Conservation (phyloP, 495 filamentous ascomycete genomes). For the Aspergillus leporis region DNA sequence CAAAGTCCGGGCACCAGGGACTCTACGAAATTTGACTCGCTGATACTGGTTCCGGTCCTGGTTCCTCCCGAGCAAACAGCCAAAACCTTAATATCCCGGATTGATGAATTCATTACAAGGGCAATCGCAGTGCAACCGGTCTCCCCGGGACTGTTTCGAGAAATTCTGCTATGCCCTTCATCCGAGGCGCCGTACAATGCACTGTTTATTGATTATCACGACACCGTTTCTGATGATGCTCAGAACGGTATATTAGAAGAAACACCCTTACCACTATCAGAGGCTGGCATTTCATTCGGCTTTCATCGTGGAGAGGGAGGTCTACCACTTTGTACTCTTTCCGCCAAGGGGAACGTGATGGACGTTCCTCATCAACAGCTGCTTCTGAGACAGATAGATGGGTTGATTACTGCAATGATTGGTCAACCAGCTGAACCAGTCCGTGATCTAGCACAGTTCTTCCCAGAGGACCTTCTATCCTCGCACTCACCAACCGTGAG, state of each 20-base stretch:
- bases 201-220: not conserved
- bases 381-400: not conserved
- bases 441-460: not conserved
- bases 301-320: not conserved
- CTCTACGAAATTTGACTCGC: not conserved
- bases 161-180: slow-evolving; percentile 1
- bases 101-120: not conserved
- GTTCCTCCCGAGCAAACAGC: not conserved
- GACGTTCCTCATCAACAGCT: not conserved
- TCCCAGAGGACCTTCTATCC: not conserved
- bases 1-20: no score
- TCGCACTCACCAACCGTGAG: slow-evolving; percentile 4
- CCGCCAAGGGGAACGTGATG: not conserved
- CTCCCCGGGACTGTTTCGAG: not conserved
- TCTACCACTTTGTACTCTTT: not conserved
- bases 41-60: not conserved
- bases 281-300: not conserved
- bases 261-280: not conserved
- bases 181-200: not conserved
- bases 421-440: not conserved
- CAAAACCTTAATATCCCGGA: not conserved
- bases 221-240: no score
- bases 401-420: not conserved
- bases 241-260: no score
- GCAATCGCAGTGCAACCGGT: not conserved